Conservation (phyloP, 495 filamentous ascomycete species). For the Xylaria castorea region DNA sequence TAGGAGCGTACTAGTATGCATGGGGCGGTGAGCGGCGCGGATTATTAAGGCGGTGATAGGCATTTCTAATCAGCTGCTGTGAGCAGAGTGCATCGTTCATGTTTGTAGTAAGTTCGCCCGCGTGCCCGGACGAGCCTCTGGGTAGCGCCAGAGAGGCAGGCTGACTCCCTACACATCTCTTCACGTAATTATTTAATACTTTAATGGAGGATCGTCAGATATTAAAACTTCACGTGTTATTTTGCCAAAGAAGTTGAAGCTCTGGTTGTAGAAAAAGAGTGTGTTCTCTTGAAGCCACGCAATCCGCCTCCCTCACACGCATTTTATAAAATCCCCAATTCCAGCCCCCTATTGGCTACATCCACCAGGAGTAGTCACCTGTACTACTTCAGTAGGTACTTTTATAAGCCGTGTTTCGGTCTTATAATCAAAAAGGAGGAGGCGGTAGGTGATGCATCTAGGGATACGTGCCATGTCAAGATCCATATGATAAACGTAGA, state of each 20-base stretch:
- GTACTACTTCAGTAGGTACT: neutral
- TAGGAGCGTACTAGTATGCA: neutral
- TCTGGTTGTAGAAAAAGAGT: neutral
- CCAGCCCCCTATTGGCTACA: neutral
- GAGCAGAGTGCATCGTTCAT: no score
- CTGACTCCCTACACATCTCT: neutral
- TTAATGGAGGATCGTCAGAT: neutral
- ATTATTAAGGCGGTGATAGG: conserved; percentile 5
- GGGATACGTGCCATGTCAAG: neutral
- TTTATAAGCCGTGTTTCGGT: neutral
- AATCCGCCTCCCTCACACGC: neutral
- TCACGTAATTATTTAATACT: neutral
- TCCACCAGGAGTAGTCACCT: neutral
- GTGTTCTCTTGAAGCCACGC: neutral
- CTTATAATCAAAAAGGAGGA: neutral
- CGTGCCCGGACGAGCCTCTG: neutral
- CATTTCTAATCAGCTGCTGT: neutral
- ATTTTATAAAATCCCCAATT: neutral
- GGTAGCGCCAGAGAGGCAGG: neutral
- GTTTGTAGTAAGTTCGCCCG: neutral
- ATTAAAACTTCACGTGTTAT: neutral
- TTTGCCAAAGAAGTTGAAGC: neutral
- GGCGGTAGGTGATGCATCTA: neutral
- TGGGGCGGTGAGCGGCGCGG: conserved; percentile 2
- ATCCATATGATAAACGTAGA: neutral